Evolutionary conservation across 2,329 filamentous ascomycete species (phyloP).

Genomic region (Ceratocystis smalleyi): DNA sequence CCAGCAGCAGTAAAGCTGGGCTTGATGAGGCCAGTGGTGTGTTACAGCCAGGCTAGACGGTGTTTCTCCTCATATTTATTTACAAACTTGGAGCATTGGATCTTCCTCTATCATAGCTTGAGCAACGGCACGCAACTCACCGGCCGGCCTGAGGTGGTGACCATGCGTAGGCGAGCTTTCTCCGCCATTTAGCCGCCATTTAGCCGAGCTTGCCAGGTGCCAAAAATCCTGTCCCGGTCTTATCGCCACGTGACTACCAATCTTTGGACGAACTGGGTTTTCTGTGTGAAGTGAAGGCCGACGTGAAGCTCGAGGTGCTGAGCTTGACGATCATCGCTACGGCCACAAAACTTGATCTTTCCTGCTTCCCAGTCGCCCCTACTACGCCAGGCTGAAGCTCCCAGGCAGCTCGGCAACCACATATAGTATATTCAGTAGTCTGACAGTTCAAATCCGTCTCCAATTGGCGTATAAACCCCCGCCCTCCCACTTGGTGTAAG

Average conservation of each 20-base stretch:
- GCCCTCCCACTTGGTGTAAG: not conserved
- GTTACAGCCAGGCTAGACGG: no score
- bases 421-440: not conserved
- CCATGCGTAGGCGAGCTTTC: not conserved
- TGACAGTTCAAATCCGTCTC: not conserved
- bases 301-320: not conserved
- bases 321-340: no score
- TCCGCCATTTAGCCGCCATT: not conserved
- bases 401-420: not conserved
- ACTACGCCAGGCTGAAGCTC: no score
- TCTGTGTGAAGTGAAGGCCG: not conserved
- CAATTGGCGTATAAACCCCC: not conserved
- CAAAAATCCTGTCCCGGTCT: not conserved
- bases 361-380: not conserved
- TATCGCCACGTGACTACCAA: slow-evolving; percentile 4
- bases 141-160: no score
- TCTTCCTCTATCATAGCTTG: no score
- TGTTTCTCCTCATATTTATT: no score
- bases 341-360: no score
- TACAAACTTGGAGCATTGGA: no score
- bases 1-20: no score
- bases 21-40: no score
- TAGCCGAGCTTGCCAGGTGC: not conserved
- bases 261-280: not conserved
- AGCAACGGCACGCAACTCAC: no score